These are phyloP conservation scores for Pythium pyrilobum DNA, from an alignment of 352 stramenopile genomes.

Conservation along the genomic window DNA sequence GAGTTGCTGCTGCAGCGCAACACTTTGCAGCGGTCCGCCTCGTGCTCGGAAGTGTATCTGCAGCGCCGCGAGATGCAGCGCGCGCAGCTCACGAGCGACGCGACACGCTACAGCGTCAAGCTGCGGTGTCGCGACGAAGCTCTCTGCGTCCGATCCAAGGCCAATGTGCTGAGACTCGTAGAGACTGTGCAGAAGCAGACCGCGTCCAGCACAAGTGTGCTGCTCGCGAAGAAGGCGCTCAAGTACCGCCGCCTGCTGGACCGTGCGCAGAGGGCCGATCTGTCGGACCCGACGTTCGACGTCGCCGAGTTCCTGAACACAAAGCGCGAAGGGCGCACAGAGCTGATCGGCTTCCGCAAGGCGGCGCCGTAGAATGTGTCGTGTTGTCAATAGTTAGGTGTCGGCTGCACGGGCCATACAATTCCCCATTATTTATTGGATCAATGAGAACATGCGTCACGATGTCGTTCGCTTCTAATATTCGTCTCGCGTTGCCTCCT, in stretches of 20 bases:
- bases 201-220: not conserved
- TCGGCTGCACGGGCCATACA: too few species aligned
- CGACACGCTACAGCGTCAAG: not conserved
- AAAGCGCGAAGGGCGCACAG: not conserved
- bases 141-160: not conserved
- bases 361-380: not conserved
- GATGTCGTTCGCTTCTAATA: too few species aligned
- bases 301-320: not conserved
- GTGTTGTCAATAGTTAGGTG: too few species aligned
- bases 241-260: slow-evolving; percentile 3
- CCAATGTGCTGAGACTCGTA: not conserved
- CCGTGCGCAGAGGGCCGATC: slow-evolving; percentile 1
- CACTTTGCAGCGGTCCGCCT: not conserved
- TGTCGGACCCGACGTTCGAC: slow-evolving; percentile 2
- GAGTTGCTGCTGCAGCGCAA: not conserved
- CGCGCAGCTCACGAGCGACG: not conserved
- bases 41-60: not conserved
- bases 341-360: not conserved
- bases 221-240: slow-evolving; percentile 11
- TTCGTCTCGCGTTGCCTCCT: too few species aligned
- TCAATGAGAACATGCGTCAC: too few species aligned
- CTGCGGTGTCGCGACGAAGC: not conserved
- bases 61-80: not conserved
- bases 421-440: too few species aligned
- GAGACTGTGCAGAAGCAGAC: not conserved